Evolutionary conservation across 768 basidiomycete species (phyloP).

Genomic region (Phallus indusiatus): DNA sequence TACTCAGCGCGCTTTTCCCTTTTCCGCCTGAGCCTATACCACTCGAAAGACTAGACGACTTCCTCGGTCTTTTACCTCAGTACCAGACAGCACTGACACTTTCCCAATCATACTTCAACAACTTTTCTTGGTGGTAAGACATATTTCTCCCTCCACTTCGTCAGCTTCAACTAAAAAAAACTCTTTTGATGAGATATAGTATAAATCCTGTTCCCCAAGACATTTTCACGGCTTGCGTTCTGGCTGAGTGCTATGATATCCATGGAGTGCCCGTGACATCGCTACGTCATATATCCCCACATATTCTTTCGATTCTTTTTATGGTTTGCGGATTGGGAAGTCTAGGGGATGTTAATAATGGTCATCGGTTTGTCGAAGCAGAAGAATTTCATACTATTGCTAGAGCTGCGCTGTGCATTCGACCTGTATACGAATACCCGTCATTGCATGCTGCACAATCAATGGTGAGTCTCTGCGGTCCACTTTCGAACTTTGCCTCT

Average conservation of each 20-base stretch:
- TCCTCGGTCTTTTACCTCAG: constrained; percentile 1
- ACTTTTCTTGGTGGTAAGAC: constrained; percentile 6
- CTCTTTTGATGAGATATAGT: neutral
- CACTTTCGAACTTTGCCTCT: neutral
- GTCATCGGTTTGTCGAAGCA: constrained; percentile 1
- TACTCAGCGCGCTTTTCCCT: constrained; percentile 8
- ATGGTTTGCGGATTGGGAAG: constrained; percentile 4
- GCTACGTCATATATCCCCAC: neutral
- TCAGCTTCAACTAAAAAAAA: neutral
- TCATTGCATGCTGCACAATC: constrained; percentile 2
- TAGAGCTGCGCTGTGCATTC: constrained; percentile 3
- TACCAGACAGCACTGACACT: neutral
- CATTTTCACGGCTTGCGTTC: neutral
- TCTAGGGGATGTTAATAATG: neutral
- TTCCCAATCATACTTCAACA: neutral
- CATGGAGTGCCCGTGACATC: neutral
- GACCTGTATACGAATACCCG: constrained; percentile 7
- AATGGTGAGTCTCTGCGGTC: neutral
- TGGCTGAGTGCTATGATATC: neutral
- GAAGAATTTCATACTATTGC: constrained; percentile 6
- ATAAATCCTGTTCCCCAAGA: neutral
- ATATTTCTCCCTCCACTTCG: neutral
- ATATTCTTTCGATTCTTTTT: constrained; percentile 6
- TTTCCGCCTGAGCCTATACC: constrained; percentile 7
- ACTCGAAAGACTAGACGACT: constrained; percentile 3